phyloP scores from a whole-genome alignment of 1,284 basidiomycete genomes.

The Rhodotorula mucilaginosa region DNA sequence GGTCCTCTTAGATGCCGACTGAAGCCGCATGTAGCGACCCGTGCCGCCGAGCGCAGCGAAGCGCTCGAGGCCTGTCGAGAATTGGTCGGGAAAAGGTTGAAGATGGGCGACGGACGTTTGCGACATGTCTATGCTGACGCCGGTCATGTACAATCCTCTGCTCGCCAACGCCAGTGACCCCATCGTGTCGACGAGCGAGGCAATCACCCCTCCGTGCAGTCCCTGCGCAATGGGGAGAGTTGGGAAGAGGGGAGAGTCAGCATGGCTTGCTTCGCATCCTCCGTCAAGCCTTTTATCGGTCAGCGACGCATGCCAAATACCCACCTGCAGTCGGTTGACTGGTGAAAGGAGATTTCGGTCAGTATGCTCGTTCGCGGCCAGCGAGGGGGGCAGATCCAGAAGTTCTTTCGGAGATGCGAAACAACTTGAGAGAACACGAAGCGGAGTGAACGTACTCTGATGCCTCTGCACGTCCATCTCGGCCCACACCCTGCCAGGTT shows the following conservation, averaged over 20 bases:
- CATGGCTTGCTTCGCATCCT: background rate
- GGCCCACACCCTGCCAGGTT: constrained; percentile 9
- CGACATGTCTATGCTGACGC: constrained; percentile 72
- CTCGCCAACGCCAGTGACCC: constrained; percentile 78
- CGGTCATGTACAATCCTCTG: constrained; percentile 76
- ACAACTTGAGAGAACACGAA: background rate
- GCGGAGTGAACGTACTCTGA: constrained; percentile 14
- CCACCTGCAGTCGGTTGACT: background rate
- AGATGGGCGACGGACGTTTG: constrained; percentile 73
- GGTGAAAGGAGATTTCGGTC: background rate
- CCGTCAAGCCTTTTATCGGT: background rate
- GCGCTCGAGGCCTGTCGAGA: background rate
- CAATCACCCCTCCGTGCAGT: constrained; percentile 79
- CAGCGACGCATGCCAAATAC: background rate
- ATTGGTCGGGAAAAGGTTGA: constrained; percentile 53
- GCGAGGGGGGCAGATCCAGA: background rate
- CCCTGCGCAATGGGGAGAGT: constrained; percentile 46
- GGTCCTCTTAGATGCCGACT: background rate
- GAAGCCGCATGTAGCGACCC: background rate
- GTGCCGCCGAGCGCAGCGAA: too few species aligned
- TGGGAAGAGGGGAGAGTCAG: background rate
- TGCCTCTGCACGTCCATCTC: constrained; percentile 32
- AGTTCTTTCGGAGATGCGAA: background rate
- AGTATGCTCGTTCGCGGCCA: too few species aligned
- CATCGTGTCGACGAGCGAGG: constrained; percentile 79